phyloP scores from a whole-genome alignment of 805 yeast species.

The Komagataella pastoris region DNA sequence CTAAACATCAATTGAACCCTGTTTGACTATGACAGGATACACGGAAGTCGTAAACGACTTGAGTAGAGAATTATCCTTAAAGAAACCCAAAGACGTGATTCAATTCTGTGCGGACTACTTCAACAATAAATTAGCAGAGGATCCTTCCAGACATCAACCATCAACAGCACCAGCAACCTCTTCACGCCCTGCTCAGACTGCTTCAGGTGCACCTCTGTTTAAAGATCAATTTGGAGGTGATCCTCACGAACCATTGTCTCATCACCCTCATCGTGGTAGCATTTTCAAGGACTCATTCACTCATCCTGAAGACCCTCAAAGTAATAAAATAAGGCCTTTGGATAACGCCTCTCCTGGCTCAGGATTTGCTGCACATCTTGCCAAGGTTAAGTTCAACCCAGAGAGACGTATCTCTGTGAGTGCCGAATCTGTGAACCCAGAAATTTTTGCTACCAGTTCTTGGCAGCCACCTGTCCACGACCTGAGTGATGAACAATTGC shows the following conservation, averaged over 20 bases:
- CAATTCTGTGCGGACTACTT: conserved; percentile 72
- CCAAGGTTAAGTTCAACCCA: conserved; percentile 47
- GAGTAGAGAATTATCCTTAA: conserved; percentile 38
- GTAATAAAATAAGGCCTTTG: conserved; percentile 8
- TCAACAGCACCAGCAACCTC: conserved; percentile 31
- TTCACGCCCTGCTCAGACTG: conserved; percentile 27
- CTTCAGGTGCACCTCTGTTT: conserved; percentile 34
- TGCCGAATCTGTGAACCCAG: conserved; percentile 79
- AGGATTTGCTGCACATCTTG: conserved; percentile 13
- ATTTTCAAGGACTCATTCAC: conserved; percentile 1
- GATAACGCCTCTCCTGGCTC: conserved; percentile 11
- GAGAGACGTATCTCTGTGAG: conserved; percentile 82
- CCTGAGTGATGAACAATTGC: conserved; percentile 48
- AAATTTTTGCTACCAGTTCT: conserved; percentile 46
- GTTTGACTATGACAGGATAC: not conserved
- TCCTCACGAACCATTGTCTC: conserved; percentile 15
- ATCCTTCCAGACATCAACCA: conserved; percentile 19
- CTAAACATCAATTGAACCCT: not conserved
- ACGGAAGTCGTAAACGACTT: conserved; percentile 25
- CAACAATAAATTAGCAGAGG: conserved; percentile 44
- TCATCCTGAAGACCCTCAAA: conserved; percentile 7
- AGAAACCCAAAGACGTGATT: conserved; percentile 53
- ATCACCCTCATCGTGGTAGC: conserved; percentile 8
- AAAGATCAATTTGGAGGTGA: conserved; percentile 51
- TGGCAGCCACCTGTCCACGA: conserved; percentile 67